Base-by-base conservation (phyloP, 1,284 basidiomycete genomes). In the Earliella scabrosa region DNA sequence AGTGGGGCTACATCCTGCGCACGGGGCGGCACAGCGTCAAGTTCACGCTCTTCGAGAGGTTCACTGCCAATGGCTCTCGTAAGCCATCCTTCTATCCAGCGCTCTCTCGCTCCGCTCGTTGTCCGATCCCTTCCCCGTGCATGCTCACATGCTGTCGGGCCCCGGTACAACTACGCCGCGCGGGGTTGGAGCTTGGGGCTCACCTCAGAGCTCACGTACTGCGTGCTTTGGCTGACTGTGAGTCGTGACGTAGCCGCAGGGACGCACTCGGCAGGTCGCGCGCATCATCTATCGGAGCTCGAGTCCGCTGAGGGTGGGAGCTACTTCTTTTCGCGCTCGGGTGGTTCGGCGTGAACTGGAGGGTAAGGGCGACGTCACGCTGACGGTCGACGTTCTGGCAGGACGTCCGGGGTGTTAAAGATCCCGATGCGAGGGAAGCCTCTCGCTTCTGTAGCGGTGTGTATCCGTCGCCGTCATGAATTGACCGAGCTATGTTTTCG, bases 1-100 rank as follows among this genome's bases (percentile, higher is more conserved):
- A 80, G 63, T 82, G 81, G 81, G 81, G 81, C 1, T 83, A 81
- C 62, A 82, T 82, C 77, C 68, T 82, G 21, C 78, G 79, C 67
- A 81, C 79, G 6, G 77, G n/a, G n/a, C n/a, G 78, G 56, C 59
- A 81, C 49, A 79, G 76, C 53, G 79, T 81, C 3, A 75, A 81
- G 53, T 82, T 80, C 7, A 80, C 78, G 1, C 68, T 82, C 10
- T 71, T 82, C 14, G 81, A 82, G 64, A 80, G 80, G 0, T 81
- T 76, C 64, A 81, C 79, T 2, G 73, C 75, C 2, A 80, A 82
- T 59, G 80, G 80, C 7, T 81, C 80, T 72, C 73, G 79, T 80
- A 59, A 14, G 71, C 69, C 24, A 13, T 32, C 24, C 34, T 24
- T 35, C 38, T 31, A 1, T 26, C 16, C 27, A 45, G 35, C 20